These are phyloP conservation scores for Elymus sibiricus DNA, from an alignment of 176 grass and related monocot genomes.

Conservation along the genomic window DNA sequence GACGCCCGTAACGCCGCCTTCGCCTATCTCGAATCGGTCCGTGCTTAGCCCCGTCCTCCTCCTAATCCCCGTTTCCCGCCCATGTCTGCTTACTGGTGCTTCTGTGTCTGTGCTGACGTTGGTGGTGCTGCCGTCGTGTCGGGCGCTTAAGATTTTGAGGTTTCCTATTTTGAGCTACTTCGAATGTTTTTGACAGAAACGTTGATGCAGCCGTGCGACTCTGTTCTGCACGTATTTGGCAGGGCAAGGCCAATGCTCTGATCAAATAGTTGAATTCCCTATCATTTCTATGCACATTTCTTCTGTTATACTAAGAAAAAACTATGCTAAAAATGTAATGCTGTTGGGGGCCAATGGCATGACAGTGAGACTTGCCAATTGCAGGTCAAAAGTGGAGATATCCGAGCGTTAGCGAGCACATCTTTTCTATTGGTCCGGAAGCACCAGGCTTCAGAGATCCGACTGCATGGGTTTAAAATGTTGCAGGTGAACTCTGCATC, in stretches of 20 bases:
- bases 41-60: conserved; percentile 20
- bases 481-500: conserved; percentile 65
- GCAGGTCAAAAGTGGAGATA: conserved; percentile 83
- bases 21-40: conserved; percentile 83
- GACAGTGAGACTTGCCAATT: not conserved
- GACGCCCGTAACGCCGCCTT: conserved; percentile 75
- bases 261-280: not conserved
- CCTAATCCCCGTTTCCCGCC: not conserved
- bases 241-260: not conserved
- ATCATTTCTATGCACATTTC: not conserved
- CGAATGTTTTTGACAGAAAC: not conserved
- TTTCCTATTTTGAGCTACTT: not conserved
- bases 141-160: not conserved
- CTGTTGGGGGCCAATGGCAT: not conserved
- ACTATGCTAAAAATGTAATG: conserved; percentile 7
- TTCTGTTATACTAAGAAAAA: not conserved
- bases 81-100: not conserved
- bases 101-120: not conserved
- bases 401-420: conserved; percentile 64
- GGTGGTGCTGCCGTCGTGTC: not conserved
- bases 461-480: conserved; percentile 95
- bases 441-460: conserved; percentile 77
- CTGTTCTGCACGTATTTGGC: not conserved
- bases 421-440: conserved; percentile 85
- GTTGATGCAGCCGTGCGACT: not conserved